Conservation (phyloP, 345 rosid species). For the Dovyalis caffra region DNA sequence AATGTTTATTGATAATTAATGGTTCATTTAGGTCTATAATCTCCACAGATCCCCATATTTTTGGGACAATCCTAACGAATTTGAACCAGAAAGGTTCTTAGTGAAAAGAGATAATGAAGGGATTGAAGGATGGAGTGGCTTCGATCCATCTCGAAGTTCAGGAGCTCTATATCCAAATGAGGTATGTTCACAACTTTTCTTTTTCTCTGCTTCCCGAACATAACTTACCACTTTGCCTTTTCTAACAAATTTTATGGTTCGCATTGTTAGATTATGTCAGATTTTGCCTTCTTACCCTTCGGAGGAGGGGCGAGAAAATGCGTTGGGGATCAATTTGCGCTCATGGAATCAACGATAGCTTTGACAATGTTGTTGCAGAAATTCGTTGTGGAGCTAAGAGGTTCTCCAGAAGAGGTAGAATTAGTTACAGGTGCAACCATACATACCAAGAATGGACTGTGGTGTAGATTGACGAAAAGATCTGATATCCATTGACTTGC, state of each 20-base stretch:
- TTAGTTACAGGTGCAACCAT: slow-evolving; percentile 88
- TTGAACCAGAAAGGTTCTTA: slow-evolving; percentile 81
- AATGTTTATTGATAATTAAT: background rate
- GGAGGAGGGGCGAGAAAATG: slow-evolving; percentile 97
- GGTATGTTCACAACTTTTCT: slow-evolving; percentile 34
- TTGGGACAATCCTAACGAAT: slow-evolving; percentile 77
- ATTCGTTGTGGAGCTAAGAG: slow-evolving; percentile 68
- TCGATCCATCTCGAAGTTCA: slow-evolving; percentile 86
- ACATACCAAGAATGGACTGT: slow-evolving; percentile 78
- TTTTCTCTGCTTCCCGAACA: background rate
- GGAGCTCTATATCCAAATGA: slow-evolving; percentile 90
- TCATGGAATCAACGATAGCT: slow-evolving; percentile 85
- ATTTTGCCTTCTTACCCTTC: slow-evolving; percentile 84
- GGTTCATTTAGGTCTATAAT: slow-evolving; percentile 64
- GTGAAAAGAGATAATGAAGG: slow-evolving; percentile 47
- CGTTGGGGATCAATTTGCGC: slow-evolving; percentile 92
- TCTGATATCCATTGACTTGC: slow-evolving; percentile 16
- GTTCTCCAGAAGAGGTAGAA: slow-evolving; percentile 70
- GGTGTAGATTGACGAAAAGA: slow-evolving; percentile 81
- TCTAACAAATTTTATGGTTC: slow-evolving; percentile 9
- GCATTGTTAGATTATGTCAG: slow-evolving; percentile 59
- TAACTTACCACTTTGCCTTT: background rate
- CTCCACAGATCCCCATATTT: slow-evolving; percentile 88
- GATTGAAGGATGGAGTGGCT: slow-evolving; percentile 88
- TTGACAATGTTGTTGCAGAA: slow-evolving; percentile 74